Conservation (phyloP, 352 stramenopile genomes). For the Phytopythium helicoides region DNA sequence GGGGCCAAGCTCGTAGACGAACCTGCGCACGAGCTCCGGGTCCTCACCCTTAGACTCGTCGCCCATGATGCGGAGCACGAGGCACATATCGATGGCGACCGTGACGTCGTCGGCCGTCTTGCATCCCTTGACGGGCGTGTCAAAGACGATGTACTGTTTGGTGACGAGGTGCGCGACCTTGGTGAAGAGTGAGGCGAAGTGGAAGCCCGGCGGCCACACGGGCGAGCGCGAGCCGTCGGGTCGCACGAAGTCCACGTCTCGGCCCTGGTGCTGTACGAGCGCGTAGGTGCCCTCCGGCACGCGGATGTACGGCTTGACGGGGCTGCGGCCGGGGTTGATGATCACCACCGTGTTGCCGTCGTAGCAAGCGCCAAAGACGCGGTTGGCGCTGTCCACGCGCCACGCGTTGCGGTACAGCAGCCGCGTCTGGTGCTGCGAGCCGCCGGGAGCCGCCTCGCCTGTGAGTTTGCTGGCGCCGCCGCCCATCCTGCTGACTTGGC, state of each 20-base stretch:
- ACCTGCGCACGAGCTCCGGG: constrained; percentile 81
- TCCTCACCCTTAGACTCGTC: constrained; percentile 79
- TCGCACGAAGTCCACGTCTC: constrained; percentile 56
- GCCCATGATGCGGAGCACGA: constrained; percentile 89
- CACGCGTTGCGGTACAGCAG: constrained; percentile 59
- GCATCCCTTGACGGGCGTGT: constrained; percentile 88
- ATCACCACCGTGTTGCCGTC: constrained; percentile 81
- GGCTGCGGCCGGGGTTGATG: constrained; percentile 55
- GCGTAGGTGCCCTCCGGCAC: constrained; percentile 88
- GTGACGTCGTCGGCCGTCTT: constrained; percentile 89
- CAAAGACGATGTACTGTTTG: constrained; percentile 86
- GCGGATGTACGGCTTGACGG: constrained; percentile 76
- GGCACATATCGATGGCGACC: constrained; percentile 81
- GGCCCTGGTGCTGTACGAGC: constrained; percentile 84
- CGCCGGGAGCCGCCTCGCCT: constrained; percentile 1
- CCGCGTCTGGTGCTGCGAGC: constrained; percentile 39
- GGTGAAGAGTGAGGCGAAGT: constrained; percentile 70
- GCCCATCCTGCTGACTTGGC: background rate
- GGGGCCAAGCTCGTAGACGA: constrained; percentile 85
- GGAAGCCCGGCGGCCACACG: constrained; percentile 78
- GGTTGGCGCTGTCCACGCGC: constrained; percentile 67
- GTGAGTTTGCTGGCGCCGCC: background rate
- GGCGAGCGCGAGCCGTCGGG: constrained; percentile 36
- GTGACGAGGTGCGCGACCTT: constrained; percentile 87
- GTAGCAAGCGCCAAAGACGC: constrained; percentile 74